A percentile compares a stretch with the other conserved stretches of the same genome.
These are phyloP conservation scores for Candolleomyces aberdarensis DNA, from an alignment of 768 basidiomycete species.

Conservation along the genomic window DNA sequence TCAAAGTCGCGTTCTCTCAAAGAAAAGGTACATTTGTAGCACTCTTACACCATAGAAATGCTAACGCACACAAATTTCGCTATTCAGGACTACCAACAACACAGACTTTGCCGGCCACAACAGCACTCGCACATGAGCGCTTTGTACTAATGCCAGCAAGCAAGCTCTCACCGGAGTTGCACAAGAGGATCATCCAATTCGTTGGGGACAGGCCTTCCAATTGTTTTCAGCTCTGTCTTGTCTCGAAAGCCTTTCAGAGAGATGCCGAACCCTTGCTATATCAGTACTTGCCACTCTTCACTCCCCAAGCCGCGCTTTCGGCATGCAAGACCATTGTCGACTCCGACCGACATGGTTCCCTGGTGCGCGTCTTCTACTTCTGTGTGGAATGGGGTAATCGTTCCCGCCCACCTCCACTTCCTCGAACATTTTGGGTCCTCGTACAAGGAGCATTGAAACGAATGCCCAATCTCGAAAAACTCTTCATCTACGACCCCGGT, in stretches of 20 bases:
- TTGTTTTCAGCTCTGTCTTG: slow-evolving; percentile 40
- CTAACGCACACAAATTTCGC: neutral
- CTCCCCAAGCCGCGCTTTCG: slow-evolving; percentile 30
- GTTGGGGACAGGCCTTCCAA: slow-evolving; percentile 26
- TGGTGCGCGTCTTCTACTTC: slow-evolving; percentile 44
- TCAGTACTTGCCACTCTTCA: slow-evolving; percentile 31
- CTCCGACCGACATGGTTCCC: slow-evolving; percentile 33
- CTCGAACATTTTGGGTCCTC: slow-evolving; percentile 40
- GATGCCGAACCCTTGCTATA: slow-evolving; percentile 49
- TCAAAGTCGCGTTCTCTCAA: neutral
- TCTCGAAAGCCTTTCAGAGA: slow-evolving; percentile 44
- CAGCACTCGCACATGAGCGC: neutral
- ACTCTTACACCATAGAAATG: neutral
- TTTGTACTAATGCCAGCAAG: neutral
- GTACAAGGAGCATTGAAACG: slow-evolving; percentile 40
- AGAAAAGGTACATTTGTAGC: neutral
- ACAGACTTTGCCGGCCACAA: too few species aligned
- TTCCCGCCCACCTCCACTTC: slow-evolving; percentile 23
- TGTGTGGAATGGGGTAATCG: slow-evolving; percentile 23
- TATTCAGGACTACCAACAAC: neutral
- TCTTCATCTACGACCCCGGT: slow-evolving; percentile 39
- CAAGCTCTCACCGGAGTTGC: slow-evolving; percentile 41
- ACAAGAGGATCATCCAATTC: slow-evolving; percentile 36
- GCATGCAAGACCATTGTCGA: slow-evolving; percentile 38
- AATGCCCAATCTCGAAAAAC: slow-evolving; percentile 42